These are phyloP conservation scores for Saitozyma sp. DNA, from an alignment of 768 basidiomycete species.

Conservation along the genomic window DNA sequence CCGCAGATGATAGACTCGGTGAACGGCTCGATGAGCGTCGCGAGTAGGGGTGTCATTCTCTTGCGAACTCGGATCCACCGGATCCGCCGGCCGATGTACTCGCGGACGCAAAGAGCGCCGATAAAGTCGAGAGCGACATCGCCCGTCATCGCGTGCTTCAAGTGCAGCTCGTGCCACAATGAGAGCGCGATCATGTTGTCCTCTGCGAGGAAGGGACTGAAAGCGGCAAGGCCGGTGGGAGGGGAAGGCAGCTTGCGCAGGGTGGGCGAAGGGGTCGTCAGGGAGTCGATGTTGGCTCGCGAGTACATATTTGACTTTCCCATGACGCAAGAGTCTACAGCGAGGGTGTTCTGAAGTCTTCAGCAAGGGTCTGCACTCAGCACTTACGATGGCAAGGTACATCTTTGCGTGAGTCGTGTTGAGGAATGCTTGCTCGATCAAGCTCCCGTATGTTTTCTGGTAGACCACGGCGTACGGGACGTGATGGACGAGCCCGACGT, in stretches of 20 bases:
- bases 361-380: neutral
- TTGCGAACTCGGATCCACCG: constrained; percentile 98
- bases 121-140: constrained; percentile 87
- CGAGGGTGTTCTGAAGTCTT: constrained; percentile 64
- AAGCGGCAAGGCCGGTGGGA: constrained; percentile 68
- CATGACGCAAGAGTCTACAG: constrained; percentile 90
- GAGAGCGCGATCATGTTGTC: constrained; percentile 95
- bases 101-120: constrained; percentile 78
- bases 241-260: constrained; percentile 38
- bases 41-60: constrained; percentile 76
- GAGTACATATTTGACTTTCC: constrained; percentile 95
- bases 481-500: constrained; percentile 86
- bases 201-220: constrained; percentile 88
- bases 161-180: constrained; percentile 87
- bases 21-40: constrained; percentile 86
- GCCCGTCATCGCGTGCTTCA: constrained; percentile 84
- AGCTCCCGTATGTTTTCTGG: constrained; percentile 68
- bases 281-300: constrained; percentile 75
- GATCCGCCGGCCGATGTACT: constrained; percentile 83
- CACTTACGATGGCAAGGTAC: constrained; percentile 76
- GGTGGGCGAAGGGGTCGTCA: constrained; percentile 41
- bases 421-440: constrained; percentile 87
- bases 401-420: constrained; percentile 98
- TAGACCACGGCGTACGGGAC: constrained; percentile 85
- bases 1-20: constrained; percentile 81